Conservation (phyloP, 768 basidiomycete species). For the Hericium erinaceus region DNA sequence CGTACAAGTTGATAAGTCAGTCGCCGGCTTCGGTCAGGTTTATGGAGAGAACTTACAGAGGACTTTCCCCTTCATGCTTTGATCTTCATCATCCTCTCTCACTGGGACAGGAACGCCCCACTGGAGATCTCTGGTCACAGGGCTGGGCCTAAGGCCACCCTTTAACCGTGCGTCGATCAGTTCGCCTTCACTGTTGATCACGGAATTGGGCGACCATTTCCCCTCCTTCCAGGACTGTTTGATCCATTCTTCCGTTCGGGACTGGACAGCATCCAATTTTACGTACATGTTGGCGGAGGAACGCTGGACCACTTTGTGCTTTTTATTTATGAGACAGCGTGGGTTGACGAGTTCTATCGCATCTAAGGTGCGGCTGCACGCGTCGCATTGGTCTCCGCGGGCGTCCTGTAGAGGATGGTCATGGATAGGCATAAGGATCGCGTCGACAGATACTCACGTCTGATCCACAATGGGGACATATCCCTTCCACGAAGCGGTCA, state of each 20-base stretch:
- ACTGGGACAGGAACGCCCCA: slow-evolving; percentile 95
- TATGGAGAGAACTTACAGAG: slow-evolving; percentile 58
- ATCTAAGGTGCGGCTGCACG: slow-evolving; percentile 85
- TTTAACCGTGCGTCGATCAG: slow-evolving; percentile 86
- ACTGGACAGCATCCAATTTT: slow-evolving; percentile 75
- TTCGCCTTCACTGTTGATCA: slow-evolving; percentile 81
- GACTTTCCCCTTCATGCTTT: slow-evolving; percentile 90
- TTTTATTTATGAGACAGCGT: slow-evolving; percentile 81
- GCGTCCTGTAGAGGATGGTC: slow-evolving; percentile 56
- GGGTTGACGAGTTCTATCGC: slow-evolving; percentile 91
- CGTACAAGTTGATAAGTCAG: background rate
- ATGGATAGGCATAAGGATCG: background rate
- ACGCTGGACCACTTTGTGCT: slow-evolving; percentile 66
- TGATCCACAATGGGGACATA: slow-evolving; percentile 86
- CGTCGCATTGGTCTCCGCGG: slow-evolving; percentile 96
- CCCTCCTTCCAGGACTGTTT: slow-evolving; percentile 68
- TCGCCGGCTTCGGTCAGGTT: background rate
- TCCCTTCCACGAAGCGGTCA: slow-evolving; percentile 97
- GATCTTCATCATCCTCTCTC: slow-evolving; percentile 57
- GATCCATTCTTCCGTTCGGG: slow-evolving; percentile 82
- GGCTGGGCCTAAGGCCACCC: slow-evolving; percentile 77
- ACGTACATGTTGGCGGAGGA: slow-evolving; percentile 89
- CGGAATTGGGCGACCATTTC: slow-evolving; percentile 88
- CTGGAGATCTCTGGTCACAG: slow-evolving; percentile 85
- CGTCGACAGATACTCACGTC: slow-evolving; percentile 39